phyloP scores from a whole-genome alignment of 768 basidiomycete genomes.

The Suillus occidentalis region DNA sequence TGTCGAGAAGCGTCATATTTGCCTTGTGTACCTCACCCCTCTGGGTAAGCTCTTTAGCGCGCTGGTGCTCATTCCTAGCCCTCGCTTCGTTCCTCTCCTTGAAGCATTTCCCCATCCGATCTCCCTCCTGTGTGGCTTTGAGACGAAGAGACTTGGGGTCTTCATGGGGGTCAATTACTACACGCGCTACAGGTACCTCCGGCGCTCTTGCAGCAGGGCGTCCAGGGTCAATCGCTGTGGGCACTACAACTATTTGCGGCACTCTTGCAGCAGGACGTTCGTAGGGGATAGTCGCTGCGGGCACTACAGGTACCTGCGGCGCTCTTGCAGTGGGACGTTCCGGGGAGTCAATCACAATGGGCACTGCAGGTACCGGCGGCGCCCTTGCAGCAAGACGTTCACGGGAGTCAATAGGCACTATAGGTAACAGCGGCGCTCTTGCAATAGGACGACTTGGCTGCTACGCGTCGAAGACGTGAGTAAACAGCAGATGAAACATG shows the following conservation, averaged over 20 bases:
- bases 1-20: constrained; percentile 72
- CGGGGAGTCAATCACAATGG: neutral
- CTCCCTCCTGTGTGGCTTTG: constrained; percentile 70
- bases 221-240: neutral
- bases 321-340: neutral
- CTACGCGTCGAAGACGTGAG: neutral
- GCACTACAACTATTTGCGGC: neutral
- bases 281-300: neutral
- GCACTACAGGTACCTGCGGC: neutral
- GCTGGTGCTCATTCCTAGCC: neutral
- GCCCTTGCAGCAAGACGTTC: neutral
- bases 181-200: neutral
- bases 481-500: neutral
- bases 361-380: neutral
- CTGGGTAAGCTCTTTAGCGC: constrained; percentile 75
- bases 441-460: neutral
- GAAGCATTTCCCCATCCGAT: constrained; percentile 63
- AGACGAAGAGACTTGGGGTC: constrained; percentile 51
- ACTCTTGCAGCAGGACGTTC: neutral
- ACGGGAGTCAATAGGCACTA: neutral
- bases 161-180: neutral
- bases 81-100: constrained; percentile 61
- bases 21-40: constrained; percentile 74
- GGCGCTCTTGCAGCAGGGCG: neutral
- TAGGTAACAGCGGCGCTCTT: neutral